Evolutionary conservation across 2,329 filamentous ascomycete genomes (phyloP).

Genomic region (Verticillium albo-atrum): DNA sequence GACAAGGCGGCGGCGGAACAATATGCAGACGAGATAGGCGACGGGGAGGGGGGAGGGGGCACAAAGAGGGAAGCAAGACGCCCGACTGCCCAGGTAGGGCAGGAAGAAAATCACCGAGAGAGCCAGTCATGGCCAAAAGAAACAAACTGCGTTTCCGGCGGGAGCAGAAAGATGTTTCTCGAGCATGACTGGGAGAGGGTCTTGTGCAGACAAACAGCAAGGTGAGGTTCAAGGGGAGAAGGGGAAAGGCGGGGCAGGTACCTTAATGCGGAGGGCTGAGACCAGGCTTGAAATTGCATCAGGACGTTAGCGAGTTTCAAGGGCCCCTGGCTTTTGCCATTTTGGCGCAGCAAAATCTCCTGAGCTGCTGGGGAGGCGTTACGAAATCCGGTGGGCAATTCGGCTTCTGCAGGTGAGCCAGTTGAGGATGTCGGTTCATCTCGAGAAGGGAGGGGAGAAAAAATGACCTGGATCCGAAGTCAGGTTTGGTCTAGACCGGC

Average conservation of each 20-base stretch:
- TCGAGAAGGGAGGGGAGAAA: not conserved
- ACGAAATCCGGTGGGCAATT: constrained; percentile 8
- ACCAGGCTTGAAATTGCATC: constrained; percentile 43
- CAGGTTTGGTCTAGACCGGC: not conserved
- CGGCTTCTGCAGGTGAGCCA: not conserved
- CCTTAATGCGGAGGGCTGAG: constrained; percentile 26
- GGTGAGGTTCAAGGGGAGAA: not conserved
- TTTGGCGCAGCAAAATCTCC: constrained; percentile 1
- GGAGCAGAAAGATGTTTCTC: not conserved
- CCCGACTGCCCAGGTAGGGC: not conserved
- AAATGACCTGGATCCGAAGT: not conserved
- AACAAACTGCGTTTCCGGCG: not conserved
- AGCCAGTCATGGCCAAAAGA: not conserved
- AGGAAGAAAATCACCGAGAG: not conserved
- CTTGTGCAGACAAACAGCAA: not conserved
- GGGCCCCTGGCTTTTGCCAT: constrained; percentile 24
- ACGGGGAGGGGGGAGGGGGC: not conserved
- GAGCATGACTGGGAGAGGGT: not conserved
- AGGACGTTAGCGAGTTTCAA: constrained; percentile 51
- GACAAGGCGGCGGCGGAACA: not conserved
- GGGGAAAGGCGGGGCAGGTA: not conserved
- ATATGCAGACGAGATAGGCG: not conserved
- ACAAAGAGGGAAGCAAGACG: not conserved
- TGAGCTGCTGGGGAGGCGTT: not conserved
- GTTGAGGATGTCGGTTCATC: not conserved